Evolutionary conservation across 495 filamentous ascomycete genomes (phyloP).

Genomic region (Lasiosphaeria miniovina): DNA sequence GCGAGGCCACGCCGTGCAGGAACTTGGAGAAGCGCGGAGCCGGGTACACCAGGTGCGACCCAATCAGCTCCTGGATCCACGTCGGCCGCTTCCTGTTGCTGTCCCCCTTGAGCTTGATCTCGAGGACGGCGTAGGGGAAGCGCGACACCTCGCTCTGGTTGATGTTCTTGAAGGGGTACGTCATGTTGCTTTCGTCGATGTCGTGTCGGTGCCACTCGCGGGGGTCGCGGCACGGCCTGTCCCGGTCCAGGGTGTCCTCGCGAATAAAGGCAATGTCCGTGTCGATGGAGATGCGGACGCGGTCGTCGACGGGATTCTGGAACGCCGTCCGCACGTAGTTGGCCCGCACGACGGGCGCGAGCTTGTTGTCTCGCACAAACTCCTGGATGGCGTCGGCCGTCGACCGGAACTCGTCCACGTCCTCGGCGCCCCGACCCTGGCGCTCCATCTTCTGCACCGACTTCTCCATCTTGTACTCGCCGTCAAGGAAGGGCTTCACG

Average conservation of each 20-base stretch:
- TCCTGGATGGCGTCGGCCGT: slow-evolving; percentile 75
- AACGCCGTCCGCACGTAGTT: slow-evolving; percentile 95
- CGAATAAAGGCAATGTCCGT: slow-evolving; percentile 89
- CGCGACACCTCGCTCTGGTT: slow-evolving; percentile 87
- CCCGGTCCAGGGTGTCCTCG: slow-evolving; percentile 79
- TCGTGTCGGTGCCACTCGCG: slow-evolving; percentile 87
- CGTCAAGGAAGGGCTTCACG: slow-evolving; percentile 80
- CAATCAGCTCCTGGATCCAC: slow-evolving; percentile 89
- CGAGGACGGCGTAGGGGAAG: slow-evolving; percentile 87
- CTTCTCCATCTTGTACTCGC: slow-evolving; percentile 91
- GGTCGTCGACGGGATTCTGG: slow-evolving; percentile 90
- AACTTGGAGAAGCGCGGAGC: slow-evolving; percentile 94
- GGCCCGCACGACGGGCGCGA: slow-evolving; percentile 83
- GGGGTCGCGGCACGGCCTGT: slow-evolving; percentile 83
- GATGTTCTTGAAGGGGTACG: slow-evolving; percentile 79
- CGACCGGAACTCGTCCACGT: slow-evolving; percentile 64
- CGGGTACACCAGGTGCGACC: slow-evolving; percentile 85
- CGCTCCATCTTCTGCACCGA: slow-evolving; percentile 77
- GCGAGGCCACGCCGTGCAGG: slow-evolving; percentile 82
- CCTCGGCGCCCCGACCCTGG: slow-evolving; percentile 54
- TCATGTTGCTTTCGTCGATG: slow-evolving; percentile 78
- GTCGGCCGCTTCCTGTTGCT: slow-evolving; percentile 60
- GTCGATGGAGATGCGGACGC: slow-evolving; percentile 87
- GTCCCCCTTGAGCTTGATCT: slow-evolving; percentile 84
- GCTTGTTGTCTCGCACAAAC: slow-evolving; percentile 71